Evolutionary conservation across 2,329 filamentous ascomycete genomes (phyloP).

Genomic region (Botrytis medusae): DNA sequence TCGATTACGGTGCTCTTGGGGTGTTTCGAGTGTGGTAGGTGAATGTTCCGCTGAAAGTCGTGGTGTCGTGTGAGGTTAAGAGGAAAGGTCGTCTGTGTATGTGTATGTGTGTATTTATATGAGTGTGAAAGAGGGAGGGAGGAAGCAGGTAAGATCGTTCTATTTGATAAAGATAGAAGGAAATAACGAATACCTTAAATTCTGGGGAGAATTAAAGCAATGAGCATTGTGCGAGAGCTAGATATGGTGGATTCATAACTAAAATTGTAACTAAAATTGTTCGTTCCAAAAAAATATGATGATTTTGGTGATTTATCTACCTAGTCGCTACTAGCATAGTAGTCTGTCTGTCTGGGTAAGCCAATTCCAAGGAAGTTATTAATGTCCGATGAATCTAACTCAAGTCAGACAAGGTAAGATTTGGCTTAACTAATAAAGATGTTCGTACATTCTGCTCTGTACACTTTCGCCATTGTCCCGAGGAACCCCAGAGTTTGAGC

Average conservation of each 20-base stretch:
- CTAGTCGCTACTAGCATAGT: neutral
- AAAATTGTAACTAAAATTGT: neutral
- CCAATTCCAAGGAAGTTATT: slow-evolving; percentile 11
- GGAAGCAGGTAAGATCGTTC: neutral
- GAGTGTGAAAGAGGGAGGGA: neutral
- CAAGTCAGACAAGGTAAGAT: neutral
- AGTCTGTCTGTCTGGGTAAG: neutral
- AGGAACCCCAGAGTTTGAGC: neutral
- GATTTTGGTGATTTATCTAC: slow-evolving; percentile 1
- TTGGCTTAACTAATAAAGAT: neutral
- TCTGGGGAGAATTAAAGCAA: neutral
- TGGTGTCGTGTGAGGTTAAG: neutral
- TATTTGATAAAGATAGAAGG: neutral
- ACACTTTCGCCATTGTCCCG: neutral
- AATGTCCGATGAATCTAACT: neutral
- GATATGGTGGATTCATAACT: neutral
- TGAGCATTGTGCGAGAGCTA: neutral
- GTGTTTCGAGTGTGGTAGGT: neutral
- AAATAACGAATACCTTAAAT: slow-evolving; percentile 9
- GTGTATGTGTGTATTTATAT: neutral
- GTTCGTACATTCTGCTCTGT: neutral
- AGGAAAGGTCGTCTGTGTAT: neutral
- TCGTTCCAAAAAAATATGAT: neutral
- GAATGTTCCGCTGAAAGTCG: neutral
- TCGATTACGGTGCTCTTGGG: neutral